These are phyloP conservation scores for Melampsora occidentalis DNA, from an alignment of 1,284 basidiomycete genomes.

Conservation along the genomic window DNA sequence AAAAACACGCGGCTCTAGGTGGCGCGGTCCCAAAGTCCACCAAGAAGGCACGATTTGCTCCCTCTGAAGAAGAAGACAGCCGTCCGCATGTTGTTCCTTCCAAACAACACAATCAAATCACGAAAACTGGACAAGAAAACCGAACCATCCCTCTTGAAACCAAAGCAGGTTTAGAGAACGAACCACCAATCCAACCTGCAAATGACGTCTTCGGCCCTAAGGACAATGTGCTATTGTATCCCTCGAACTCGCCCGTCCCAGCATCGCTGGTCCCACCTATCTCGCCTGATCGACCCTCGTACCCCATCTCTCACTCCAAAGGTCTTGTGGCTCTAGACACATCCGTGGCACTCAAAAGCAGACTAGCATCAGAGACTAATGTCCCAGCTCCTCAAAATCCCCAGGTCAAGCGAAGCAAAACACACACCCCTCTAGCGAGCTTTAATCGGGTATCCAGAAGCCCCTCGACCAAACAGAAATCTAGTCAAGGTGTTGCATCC, in stretches of 20 bases:
- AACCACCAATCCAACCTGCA: neutral
- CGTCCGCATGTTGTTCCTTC: neutral
- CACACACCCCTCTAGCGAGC: slow-evolving; percentile 28
- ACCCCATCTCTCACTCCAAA: neutral
- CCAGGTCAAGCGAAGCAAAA: slow-evolving; percentile 20
- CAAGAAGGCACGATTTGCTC: slow-evolving; percentile 34
- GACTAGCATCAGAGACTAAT: neutral
- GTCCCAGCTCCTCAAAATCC: neutral
- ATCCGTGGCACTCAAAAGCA: neutral
- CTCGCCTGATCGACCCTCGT: slow-evolving; percentile 27
- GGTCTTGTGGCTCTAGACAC: neutral
- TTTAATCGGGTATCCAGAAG: slow-evolving; percentile 31
- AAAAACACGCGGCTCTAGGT: slow-evolving; percentile 17
- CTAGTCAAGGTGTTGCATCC: slow-evolving; percentile 9
- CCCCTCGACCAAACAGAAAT: slow-evolving; percentile 25
- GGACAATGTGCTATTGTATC: neutral
- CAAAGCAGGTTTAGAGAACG: neutral
- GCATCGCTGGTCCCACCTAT: neutral
- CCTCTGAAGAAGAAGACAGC: slow-evolving; percentile 18
- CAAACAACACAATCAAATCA: neutral
- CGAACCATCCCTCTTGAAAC: neutral
- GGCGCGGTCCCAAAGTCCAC: slow-evolving; percentile 28
- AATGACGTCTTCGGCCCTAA: neutral
- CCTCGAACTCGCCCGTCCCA: neutral
- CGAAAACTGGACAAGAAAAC: neutral